Evolutionary conservation across 805 yeast genomes (phyloP).

Genomic region (Candida orba): DNA sequence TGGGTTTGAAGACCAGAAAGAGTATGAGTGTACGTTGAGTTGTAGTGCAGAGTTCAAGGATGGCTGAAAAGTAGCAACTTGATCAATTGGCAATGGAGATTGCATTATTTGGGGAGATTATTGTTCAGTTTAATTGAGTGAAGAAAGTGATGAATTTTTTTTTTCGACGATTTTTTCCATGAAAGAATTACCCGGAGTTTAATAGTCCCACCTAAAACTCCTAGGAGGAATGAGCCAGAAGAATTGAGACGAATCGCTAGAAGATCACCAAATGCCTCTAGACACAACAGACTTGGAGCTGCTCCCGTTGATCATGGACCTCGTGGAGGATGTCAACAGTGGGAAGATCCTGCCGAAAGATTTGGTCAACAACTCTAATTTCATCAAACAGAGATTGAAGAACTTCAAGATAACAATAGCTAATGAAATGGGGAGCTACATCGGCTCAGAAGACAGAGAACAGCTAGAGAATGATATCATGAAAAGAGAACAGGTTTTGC

Average conservation of each 20-base stretch:
- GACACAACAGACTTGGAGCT: constrained; percentile 24
- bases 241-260: no score
- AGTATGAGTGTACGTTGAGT: not conserved
- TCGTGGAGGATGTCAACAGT: constrained; percentile 31
- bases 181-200: not conserved
- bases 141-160: not conserved
- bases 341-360: constrained; percentile 37
- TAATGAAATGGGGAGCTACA: constrained; percentile 1
- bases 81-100: constrained; percentile 10
- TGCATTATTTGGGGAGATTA: not conserved
- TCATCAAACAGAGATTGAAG: constrained; percentile 24
- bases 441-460: constrained; percentile 4
- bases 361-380: constrained; percentile 33
- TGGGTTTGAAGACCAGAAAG: constrained; percentile 11
- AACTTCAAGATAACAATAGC: not conserved
- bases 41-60: not conserved
- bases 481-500: not conserved
- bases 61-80: constrained; percentile 7
- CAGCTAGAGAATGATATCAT: constrained; percentile 1
- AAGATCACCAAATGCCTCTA: not conserved
- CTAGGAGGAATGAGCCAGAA: no score
- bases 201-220: no score
- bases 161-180: not conserved
- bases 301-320: constrained; percentile 33
- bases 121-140: not conserved